phyloP scores from a whole-genome alignment of 2,329 filamentous ascomycete genomes.

The Calonectria hawksworthii region DNA sequence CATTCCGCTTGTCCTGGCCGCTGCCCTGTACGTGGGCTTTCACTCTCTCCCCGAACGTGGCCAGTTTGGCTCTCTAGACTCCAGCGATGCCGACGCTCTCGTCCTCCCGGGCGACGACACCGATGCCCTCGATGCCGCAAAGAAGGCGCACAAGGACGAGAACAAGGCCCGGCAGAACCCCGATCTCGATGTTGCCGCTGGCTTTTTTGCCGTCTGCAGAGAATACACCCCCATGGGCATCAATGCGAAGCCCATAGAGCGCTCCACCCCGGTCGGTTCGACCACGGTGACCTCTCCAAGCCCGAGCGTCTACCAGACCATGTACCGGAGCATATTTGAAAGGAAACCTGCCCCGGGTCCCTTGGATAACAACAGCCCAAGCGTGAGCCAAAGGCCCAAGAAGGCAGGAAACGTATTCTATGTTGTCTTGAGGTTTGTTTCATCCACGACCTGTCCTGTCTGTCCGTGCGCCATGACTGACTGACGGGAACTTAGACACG shows the following conservation, averaged over 20 bases:
- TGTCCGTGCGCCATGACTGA: slow-evolving; percentile 30
- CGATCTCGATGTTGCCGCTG: slow-evolving; percentile 85
- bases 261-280: slow-evolving; percentile 83
- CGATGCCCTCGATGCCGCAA: slow-evolving; percentile 72
- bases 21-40: slow-evolving; percentile 77
- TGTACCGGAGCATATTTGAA: slow-evolving; percentile 97
- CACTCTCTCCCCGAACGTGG: slow-evolving; percentile 72
- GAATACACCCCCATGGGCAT: slow-evolving; percentile 93
- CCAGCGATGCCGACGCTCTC: slow-evolving; percentile 55
- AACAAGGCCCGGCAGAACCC: slow-evolving; percentile 68
- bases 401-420: slow-evolving; percentile 91
- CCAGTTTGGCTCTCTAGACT: slow-evolving; percentile 50
- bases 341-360: slow-evolving; percentile 70
- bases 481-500: slow-evolving; percentile 72
- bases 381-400: slow-evolving; percentile 67
- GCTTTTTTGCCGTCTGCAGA: slow-evolving; percentile 95
- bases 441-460: not conserved
- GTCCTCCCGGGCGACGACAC: slow-evolving; percentile 75
- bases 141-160: slow-evolving; percentile 71
- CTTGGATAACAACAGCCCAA: slow-evolving; percentile 63
- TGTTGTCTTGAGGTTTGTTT: slow-evolving; percentile 82
- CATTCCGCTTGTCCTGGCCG: slow-evolving; percentile 77
- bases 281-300: slow-evolving; percentile 82
- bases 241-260: slow-evolving; percentile 92
- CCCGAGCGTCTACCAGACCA: slow-evolving; percentile 96